Percentiles rank a stretch among this genome's conserved stretches.
Conservation (phyloP, 169 alveolate species). For the Plasmodium chabaudi region DNA sequence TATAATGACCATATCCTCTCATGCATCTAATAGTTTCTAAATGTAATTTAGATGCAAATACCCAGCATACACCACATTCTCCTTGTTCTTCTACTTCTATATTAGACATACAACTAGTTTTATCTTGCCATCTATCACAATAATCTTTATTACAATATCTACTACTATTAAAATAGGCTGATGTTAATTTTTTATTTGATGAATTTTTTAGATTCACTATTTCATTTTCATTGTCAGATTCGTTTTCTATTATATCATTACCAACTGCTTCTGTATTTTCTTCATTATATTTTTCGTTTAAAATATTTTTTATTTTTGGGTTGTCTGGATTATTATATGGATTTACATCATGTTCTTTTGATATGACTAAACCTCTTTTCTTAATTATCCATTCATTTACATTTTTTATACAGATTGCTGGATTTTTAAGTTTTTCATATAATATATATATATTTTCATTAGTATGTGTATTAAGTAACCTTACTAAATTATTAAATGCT, state of each 20-base stretch:
- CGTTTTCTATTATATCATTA: background rate
- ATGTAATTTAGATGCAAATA: conserved; percentile 68
- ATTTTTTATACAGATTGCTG: conserved; percentile 69
- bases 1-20: conserved; percentile 74
- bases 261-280: conserved; percentile 16
- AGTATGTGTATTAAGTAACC: conserved; percentile 9
- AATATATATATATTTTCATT: background rate
- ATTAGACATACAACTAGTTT: conserved; percentile 46
- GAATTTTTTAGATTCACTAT: conserved; percentile 1
- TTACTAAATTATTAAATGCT: conserved; percentile 26
- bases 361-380: conserved; percentile 36
- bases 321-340: background rate
- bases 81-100: conserved; percentile 75
- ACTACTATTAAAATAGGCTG: conserved; percentile 26
- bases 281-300: background rate
- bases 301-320: background rate
- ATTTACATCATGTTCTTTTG: conserved; percentile 3
- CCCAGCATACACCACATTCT: conserved; percentile 65
- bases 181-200: conserved; percentile 7
- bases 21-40: conserved; percentile 75
- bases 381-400: conserved; percentile 42
- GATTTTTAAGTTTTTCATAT: conserved; percentile 23
- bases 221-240: conserved; percentile 13
- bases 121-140: conserved; percentile 63
- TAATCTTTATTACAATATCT: conserved; percentile 47